Evolutionary conservation across 2,329 filamentous ascomycete genomes (phyloP), one percentile per base, ranked within the genome.

Genomic region (Periconia macrospinosa): DNA sequence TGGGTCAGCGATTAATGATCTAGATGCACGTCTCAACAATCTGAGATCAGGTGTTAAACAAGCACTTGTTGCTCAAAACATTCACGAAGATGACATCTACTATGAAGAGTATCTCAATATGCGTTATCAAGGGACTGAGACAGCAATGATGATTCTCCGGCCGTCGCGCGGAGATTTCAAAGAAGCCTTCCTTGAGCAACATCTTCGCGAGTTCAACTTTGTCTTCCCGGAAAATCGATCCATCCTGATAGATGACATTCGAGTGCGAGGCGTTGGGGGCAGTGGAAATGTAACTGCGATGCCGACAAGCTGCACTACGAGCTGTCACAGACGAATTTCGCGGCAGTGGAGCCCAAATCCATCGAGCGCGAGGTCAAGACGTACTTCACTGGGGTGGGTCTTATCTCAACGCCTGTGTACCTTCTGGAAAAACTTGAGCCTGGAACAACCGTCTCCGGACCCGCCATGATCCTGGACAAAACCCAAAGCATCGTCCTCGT

Each of bases 71-170:
- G 23, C 15, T 17, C n/a, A 45, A 27, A 45, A 45, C 20, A 45
- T 45, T 17, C 20, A 23, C 2, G 43, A 45, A 45, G 14, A 17
- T 23, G 43, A 45, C 43, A 45, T 45, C 14, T 45, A 45, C 23
- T 93, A 92, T 67, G 91, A 95, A 68, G 88, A 93, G 69, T 96
- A 95, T 67, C 82, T 96, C 50, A 95, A 96, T 70, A 93, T 96
- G 90, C 81, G 91, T 54, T 95, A 95, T 66, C 83, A 90, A 47
- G 91, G 91, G 13, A 94, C 91, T 0, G 91, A 95, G 68, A 92
- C 90, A 7, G 89, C 90, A 1, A 79, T 95, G 47, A 95, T 95
- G 91, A 85, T 95, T 45, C 76, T 92, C 59, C 89, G 86, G 70
- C 84, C 83, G 11, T 83, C 88, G 43, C 81, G 86, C n/a, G 93